Percentiles rank a stretch among this genome's conserved stretches.
Evolutionary conservation across 306 rosid species (phyloP).

Genomic region (Vicia villosa): DNA sequence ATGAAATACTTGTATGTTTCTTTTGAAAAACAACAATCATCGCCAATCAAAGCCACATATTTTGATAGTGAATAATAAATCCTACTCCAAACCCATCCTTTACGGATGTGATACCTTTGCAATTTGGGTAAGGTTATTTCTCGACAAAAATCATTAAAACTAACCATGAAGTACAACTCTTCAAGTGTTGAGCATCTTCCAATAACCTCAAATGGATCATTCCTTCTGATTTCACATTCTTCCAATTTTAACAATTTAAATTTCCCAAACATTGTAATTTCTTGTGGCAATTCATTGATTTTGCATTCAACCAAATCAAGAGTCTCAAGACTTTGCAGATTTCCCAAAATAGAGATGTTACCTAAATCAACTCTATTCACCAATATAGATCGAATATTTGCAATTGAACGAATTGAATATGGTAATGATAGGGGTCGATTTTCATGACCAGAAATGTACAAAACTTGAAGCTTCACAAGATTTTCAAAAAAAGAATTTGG

Average conservation of each 20-base stretch:
- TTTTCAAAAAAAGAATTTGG: neutral
- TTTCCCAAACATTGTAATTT: neutral
- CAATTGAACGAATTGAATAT: neutral
- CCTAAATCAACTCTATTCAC: neutral
- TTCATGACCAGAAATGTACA: neutral
- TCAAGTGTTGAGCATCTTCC: constrained; percentile 22
- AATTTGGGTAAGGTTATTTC: neutral
- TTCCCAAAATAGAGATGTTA: constrained; percentile 20
- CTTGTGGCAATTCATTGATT: neutral
- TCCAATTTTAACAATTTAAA: neutral
- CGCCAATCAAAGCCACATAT: neutral
- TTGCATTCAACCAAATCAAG: neutral
- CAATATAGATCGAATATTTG: neutral
- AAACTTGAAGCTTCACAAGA: neutral
- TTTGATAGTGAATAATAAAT: neutral
- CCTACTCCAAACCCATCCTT: too few species aligned
- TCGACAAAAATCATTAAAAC: neutral
- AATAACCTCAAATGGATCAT: constrained; percentile 24
- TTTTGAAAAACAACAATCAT: neutral
- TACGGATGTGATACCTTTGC: neutral
- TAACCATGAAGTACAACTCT: neutral
- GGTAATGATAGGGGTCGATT: neutral
- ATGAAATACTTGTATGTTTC: neutral
- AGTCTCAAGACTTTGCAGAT: neutral
- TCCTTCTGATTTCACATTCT: neutral